A percentile compares a stretch with the other conserved stretches of the same genome.
Evolutionary conservation across 805 yeast genomes (phyloP).

Genomic region (Candida koratica): DNA sequence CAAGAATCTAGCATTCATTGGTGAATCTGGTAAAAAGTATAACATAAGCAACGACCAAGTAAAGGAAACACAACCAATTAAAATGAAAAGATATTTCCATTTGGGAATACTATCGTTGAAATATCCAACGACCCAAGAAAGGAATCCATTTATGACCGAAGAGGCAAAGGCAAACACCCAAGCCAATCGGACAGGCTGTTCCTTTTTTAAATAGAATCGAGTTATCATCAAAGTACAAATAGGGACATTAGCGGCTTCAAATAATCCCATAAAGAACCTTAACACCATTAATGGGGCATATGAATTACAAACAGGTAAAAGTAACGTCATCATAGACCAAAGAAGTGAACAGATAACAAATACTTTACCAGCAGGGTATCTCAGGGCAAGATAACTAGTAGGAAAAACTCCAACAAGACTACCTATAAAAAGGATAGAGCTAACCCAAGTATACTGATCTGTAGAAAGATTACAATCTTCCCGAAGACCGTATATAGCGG

Average conservation of each 20-base stretch:
- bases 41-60: conserved; percentile 19
- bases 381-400: conserved; percentile 16
- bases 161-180: conserved; percentile 19
- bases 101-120: conserved; percentile 15
- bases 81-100: conserved; percentile 22
- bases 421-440: conserved; percentile 18
- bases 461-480: conserved; percentile 13
- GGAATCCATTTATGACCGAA: conserved; percentile 22
- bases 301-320: conserved; percentile 14
- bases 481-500: conserved; percentile 19
- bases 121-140: conserved; percentile 19
- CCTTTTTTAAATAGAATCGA: conserved; percentile 17
- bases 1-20: conserved; percentile 18
- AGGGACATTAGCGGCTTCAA: conserved; percentile 26
- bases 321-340: conserved; percentile 17
- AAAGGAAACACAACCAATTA: conserved; percentile 23
- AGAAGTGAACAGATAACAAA: conserved; percentile 19
- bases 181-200: conserved; percentile 18
- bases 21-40: conserved; percentile 20
- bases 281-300: conserved; percentile 17
- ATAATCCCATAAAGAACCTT: conserved; percentile 23
- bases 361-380: conserved; percentile 22
- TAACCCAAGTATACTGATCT: conserved; percentile 19
- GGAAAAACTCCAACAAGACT: conserved; percentile 19
- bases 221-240: conserved; percentile 16